Evolutionary conservation across 1,284 basidiomycete genomes (phyloP).

Genomic region (Lentinus polychrous): DNA sequence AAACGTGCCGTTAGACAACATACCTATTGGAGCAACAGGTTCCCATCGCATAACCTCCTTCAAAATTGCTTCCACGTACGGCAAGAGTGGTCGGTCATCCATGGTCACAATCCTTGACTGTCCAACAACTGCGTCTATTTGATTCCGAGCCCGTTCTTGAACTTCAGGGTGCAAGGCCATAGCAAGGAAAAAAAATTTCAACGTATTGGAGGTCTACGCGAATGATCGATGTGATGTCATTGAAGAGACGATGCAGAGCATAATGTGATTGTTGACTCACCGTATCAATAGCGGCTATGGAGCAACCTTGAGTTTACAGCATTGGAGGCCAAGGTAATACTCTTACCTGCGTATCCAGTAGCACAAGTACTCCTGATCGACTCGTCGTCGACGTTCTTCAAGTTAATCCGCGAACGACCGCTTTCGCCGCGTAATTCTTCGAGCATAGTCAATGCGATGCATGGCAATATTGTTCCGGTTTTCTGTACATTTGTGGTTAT

Average conservation of each 20-base stretch:
- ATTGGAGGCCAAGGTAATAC: neutral
- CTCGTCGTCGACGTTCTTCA: too few relatives aligned
- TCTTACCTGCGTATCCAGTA: neutral
- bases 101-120: conserved; percentile 19
- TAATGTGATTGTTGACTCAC: neutral
- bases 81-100: conserved; percentile 22
- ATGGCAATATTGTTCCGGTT: neutral
- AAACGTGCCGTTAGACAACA: neutral
- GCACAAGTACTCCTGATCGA: neutral
- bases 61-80: conserved; percentile 27
- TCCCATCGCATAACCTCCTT: conserved; percentile 22
- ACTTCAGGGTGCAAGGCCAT: conserved; percentile 26
- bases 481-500: conserved; percentile 4
- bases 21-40: conserved; percentile 6
- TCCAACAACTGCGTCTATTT: conserved; percentile 28
- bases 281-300: neutral
- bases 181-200: conserved; percentile 19
- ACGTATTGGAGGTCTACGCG: conserved; percentile 16
- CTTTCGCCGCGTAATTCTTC: too few relatives aligned
- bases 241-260: neutral
- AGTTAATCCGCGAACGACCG: too few relatives aligned
- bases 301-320: neutral
- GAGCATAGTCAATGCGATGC: neutral
- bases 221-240: neutral
- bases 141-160: conserved; percentile 23